Percentiles rank a stretch among this genome's conserved stretches.
Evolutionary conservation across 768 basidiomycete genomes (phyloP).

Genomic region (Suillus lakei): DNA sequence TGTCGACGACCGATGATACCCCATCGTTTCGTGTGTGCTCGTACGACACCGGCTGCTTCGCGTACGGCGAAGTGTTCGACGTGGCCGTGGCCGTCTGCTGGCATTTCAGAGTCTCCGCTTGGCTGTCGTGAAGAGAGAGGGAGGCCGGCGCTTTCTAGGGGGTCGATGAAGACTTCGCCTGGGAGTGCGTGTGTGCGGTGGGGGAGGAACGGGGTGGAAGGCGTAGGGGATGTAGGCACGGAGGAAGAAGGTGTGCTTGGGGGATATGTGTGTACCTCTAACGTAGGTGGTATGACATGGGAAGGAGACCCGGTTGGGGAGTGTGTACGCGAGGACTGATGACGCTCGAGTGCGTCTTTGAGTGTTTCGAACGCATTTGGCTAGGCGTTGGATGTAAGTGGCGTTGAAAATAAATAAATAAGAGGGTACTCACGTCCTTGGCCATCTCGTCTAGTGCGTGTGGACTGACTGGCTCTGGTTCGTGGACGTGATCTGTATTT

Average conservation of each 20-base stretch:
- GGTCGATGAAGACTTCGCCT: slow-evolving; percentile 62
- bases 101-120: slow-evolving; percentile 9
- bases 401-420: too few species aligned
- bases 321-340: too few species aligned
- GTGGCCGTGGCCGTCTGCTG: slow-evolving; percentile 19
- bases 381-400: slow-evolving; percentile 38
- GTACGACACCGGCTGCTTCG: slow-evolving; percentile 48
- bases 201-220: slow-evolving; percentile 22
- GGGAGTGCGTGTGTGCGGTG: slow-evolving; percentile 45
- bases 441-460: slow-evolving; percentile 60
- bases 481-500: too few species aligned
- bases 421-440: slow-evolving; percentile 47
- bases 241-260: slow-evolving; percentile 13
- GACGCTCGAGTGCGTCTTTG: slow-evolving; percentile 15
- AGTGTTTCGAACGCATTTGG: slow-evolving; percentile 52
- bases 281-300: too few species aligned
- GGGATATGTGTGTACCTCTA: slow-evolving; percentile 13
- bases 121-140: slow-evolving; percentile 37
- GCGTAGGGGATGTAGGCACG: slow-evolving; percentile 18
- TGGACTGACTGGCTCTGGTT: too few species aligned
- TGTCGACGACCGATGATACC: slow-evolving; percentile 19
- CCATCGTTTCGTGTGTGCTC: slow-evolving; percentile 45
- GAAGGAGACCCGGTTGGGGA: too few species aligned
- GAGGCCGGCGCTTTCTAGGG: slow-evolving; percentile 67
- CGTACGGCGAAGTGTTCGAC: slow-evolving; percentile 35